A percentile compares a stretch with the other conserved stretches of the same genome.
Conservation (phyloP, 1,284 basidiomycete species). For the Polyporus tsugae region DNA sequence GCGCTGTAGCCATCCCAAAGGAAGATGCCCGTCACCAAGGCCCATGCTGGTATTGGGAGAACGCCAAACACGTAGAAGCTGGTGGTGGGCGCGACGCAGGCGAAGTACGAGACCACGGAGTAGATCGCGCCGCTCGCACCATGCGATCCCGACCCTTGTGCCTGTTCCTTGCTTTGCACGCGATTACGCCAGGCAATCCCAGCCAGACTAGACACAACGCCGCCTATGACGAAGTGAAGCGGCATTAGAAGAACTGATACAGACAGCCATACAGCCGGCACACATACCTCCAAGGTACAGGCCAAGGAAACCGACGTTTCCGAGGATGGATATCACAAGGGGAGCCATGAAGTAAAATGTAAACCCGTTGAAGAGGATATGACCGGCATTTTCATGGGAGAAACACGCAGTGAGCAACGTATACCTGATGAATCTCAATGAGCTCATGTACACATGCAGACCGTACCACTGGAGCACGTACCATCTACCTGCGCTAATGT, state of each 20-base stretch:
- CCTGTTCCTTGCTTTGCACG: background rate
- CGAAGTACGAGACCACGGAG: slow-evolving; percentile 75
- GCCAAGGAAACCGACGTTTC: slow-evolving; percentile 73
- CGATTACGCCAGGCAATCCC: slow-evolving; percentile 65
- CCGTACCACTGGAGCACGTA: slow-evolving; percentile 48
- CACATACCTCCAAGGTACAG: slow-evolving; percentile 79
- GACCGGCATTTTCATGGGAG: slow-evolving; percentile 70
- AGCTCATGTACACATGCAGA: background rate
- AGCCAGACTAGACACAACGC: slow-evolving; percentile 66
- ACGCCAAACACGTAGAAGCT: slow-evolving; percentile 85
- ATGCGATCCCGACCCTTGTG: slow-evolving; percentile 49
- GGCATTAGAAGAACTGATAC: slow-evolving; percentile 2
- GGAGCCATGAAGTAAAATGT: slow-evolving; percentile 85
- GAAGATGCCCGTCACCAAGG: slow-evolving; percentile 78
- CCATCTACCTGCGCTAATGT: slow-evolving; percentile 76
- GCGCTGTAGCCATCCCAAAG: slow-evolving; percentile 70
- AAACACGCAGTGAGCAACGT: slow-evolving; percentile 80
- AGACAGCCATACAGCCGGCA: slow-evolving; percentile 7
- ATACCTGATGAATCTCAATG: slow-evolving; percentile 61
- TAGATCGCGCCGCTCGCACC: slow-evolving; percentile 89
- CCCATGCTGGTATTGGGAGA: slow-evolving; percentile 87
- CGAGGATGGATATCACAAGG: slow-evolving; percentile 72
- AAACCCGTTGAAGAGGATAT: slow-evolving; percentile 83
- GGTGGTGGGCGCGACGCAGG: slow-evolving; percentile 72
- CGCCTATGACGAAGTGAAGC: slow-evolving; percentile 51